Base-by-base conservation (phyloP, 495 filamentous ascomycete species). In the Chaetomium tenue region DNA sequence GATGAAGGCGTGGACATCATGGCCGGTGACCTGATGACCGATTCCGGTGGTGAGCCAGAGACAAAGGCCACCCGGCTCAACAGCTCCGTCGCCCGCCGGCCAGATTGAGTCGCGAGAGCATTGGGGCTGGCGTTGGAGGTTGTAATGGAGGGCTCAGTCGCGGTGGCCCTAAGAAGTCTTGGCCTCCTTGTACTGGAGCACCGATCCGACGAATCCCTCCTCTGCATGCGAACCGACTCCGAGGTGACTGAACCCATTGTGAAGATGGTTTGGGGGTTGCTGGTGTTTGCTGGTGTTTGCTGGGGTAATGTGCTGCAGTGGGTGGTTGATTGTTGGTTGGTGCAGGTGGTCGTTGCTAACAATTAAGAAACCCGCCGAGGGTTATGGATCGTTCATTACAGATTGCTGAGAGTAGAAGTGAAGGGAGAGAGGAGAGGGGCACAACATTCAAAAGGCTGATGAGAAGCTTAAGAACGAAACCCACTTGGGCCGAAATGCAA, bases 91-190 rank as follows among this genome's bases (percentile, higher is more conserved):
- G 83, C 83, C 33, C 80, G 70, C 58, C 76, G 78, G 61, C 73
- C 75, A 1, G 78, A 75, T 51, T 79, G 75, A 7, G 77, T 78
- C 20, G 79, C 77, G 44, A 83, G 71, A 44, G 82, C 72, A 39
- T 79, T 79, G 60, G 76, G 76, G 65, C 77, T 81, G 50, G 80
- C 77, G 63, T 83, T 83, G 60, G 81, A 82, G 2, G 79, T 80
- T n/a, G 80, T 83, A 63, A 85, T 81, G 46, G 79, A 81, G 0
- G 83, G 81, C 63, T 81, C 80, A 33, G 83, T 85, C 39, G 80
- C 82, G 48, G 75, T 72, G 18, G 81, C 76, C 51, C 83, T 75
- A 58, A 83, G 74, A 33, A 85, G 74, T 58, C 78, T 78, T 50
- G 83, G 82, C 63, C 82, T 75, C 59, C 78, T 72, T 53, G 71